These are phyloP conservation scores for Casaregolazyma lundiana DNA, from an alignment of 1,139 yeast genomes.

Conservation along the genomic window DNA sequence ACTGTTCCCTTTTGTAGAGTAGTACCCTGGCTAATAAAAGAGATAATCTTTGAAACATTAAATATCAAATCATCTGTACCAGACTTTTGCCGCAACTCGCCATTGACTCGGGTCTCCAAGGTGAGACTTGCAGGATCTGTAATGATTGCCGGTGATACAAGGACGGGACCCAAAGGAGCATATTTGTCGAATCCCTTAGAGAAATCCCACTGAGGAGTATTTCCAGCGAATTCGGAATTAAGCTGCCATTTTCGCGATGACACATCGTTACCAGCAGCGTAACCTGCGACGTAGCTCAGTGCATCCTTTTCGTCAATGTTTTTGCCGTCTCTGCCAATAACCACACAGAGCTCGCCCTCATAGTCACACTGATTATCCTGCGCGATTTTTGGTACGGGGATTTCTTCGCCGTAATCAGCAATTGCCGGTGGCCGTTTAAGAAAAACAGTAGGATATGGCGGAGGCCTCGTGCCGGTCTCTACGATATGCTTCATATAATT, in stretches of 20 bases:
- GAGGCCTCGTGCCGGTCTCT: too few relatives aligned
- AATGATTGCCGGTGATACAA: slow-evolving; percentile 38
- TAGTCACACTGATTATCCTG: too few relatives aligned
- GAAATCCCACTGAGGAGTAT: slow-evolving; percentile 41
- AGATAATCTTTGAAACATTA: slow-evolving; percentile 41
- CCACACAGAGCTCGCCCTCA: slow-evolving; percentile 51
- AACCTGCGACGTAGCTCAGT: slow-evolving; percentile 46
- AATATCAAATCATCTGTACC: slow-evolving; percentile 42
- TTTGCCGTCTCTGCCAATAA: slow-evolving; percentile 47
- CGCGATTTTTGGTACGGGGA: too few relatives aligned
- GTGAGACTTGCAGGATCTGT: slow-evolving; percentile 34
- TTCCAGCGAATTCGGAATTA: too few relatives aligned
- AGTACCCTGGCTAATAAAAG: slow-evolving; percentile 49
- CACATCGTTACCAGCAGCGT: slow-evolving; percentile 51
- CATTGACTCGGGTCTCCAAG: slow-evolving; percentile 41
- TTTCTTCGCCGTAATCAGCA: too few relatives aligned
- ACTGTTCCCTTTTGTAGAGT: slow-evolving; percentile 48
- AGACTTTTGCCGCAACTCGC: slow-evolving; percentile 42
- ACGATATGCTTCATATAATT: too few relatives aligned
- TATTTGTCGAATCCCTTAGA: slow-evolving; percentile 54
- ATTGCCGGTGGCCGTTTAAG: too few relatives aligned
- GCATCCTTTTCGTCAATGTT: slow-evolving; percentile 44
- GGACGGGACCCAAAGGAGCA: slow-evolving; percentile 52
- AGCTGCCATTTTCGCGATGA: slow-evolving; percentile 54
- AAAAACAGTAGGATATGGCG: too few relatives aligned